Base-by-base conservation (phyloP, 768 basidiomycete species). In the Lentinula guzmanii region DNA sequence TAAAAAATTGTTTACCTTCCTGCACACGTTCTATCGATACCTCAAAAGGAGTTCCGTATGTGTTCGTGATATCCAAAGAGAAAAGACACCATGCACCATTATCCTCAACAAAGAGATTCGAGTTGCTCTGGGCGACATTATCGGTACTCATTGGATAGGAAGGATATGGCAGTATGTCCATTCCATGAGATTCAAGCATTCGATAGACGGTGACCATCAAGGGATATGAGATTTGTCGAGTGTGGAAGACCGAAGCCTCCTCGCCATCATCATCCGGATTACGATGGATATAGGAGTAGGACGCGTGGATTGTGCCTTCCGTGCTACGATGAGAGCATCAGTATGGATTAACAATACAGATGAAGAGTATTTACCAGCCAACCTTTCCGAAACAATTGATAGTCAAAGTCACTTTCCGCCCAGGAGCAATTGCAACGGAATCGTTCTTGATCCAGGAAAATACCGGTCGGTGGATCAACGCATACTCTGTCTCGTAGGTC, bases 201-300 rank as follows among this genome's bases (percentile, higher is more conserved):
- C 92, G 91, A 70, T 98, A 97, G 11, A 98, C 97, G 3, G 95
- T 96, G 62, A 97, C 90, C 67, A 90, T 81, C 64, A 98, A 81
- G 4, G 95, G 94, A 69, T 93, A 93, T 34, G 88, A 84, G 57
- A 98, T 73, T 68, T 93, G 93, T 28, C 97, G 89, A 31, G 92
- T 86, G 69, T 95, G 84, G 72, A 98, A 96, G 45, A 85, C 72
- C 53, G 21, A 21, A 21, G 21, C 21, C 21, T 77, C 68, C 1
- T 75, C 70, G 21, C 72, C 64, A 21, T 70, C 66, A 10, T 51
- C 34, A 33, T 52, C 63, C 64, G 65, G 68, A 64, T 67, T 71
- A 43, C 84, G 84, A 58, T 84, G 79, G 39, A 88, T 76, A 69
- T 83, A 79, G 5, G 91, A 87, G 71, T 98, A 99, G 39, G 93